Conservation (phyloP, 352 stramenopile species). For the Pythium diclinum region DNA sequence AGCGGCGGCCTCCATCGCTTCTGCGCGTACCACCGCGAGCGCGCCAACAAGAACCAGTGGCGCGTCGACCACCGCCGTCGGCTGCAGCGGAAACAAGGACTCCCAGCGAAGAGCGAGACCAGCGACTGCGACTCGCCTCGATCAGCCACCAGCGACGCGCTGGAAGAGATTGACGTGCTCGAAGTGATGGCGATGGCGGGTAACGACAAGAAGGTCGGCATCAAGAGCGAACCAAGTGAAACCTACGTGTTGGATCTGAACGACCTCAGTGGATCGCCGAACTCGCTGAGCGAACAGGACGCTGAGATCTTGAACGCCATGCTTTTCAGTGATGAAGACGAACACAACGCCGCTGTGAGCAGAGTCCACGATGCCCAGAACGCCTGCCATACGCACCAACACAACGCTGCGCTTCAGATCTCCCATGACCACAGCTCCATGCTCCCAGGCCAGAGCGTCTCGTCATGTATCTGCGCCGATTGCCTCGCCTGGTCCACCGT, state of each 20-base stretch:
- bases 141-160: slow-evolving; percentile 8
- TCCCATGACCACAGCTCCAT: not conserved
- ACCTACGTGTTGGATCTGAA: not conserved
- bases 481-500: slow-evolving; percentile 17
- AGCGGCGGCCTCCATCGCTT: slow-evolving; percentile 50
- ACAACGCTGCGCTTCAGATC: not conserved
- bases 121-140: slow-evolving; percentile 17
- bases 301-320: slow-evolving; percentile 21
- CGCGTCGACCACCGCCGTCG: slow-evolving; percentile 35
- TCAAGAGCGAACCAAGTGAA: not conserved
- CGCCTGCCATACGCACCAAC: not conserved
- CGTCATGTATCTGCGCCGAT: slow-evolving; percentile 10
- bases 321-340: slow-evolving; percentile 20
- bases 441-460: not conserved
- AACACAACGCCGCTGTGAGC: not conserved
- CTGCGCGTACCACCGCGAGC: slow-evolving; percentile 46
- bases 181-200: not conserved
- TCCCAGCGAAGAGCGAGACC: not conserved
- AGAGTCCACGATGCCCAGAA: not conserved
- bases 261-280: slow-evolving; percentile 10
- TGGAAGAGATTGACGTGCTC: slow-evolving; percentile 4
- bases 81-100: slow-evolving; percentile 5
- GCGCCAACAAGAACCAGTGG: slow-evolving; percentile 57
- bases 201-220: not conserved
- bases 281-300: slow-evolving; percentile 20